Conservation (phyloP, 257 asterid genomes). For the Voacanga thouarsii region DNA sequence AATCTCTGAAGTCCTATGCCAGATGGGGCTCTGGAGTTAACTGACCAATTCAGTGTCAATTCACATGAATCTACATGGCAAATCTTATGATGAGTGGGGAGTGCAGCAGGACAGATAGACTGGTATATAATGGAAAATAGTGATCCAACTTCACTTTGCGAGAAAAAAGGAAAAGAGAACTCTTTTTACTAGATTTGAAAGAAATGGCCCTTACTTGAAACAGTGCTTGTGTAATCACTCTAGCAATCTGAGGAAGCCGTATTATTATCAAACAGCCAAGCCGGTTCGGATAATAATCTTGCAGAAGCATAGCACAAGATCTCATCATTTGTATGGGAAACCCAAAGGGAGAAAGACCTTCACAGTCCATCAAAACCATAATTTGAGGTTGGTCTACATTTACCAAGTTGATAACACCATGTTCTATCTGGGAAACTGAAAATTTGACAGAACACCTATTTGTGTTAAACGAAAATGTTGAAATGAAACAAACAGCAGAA, state of each 20-base stretch:
- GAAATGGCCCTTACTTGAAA: constrained; percentile 31
- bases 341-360: constrained; percentile 45
- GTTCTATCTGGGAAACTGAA: constrained; percentile 48
- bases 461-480: neutral
- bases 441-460: neutral
- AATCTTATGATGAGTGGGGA: neutral
- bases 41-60: neutral
- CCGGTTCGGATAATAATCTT: constrained; percentile 49
- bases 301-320: constrained; percentile 47
- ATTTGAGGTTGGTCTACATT: constrained; percentile 34
- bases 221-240: constrained; percentile 36
- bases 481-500: neutral
- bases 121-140: neutral
- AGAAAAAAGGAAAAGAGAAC: neutral
- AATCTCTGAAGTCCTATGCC: neutral
- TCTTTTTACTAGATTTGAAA: neutral
- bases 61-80: neutral
- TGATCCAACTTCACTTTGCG: neutral
- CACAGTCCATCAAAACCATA: constrained; percentile 46
- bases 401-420: constrained; percentile 33
- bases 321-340: constrained; percentile 46
- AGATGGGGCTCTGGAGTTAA: neutral
- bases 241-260: constrained; percentile 44
- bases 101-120: neutral
- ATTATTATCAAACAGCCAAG: constrained; percentile 33